phyloP scores from a whole-genome alignment of 768 basidiomycete genomes.

The Hirschioporus abietinus region DNA sequence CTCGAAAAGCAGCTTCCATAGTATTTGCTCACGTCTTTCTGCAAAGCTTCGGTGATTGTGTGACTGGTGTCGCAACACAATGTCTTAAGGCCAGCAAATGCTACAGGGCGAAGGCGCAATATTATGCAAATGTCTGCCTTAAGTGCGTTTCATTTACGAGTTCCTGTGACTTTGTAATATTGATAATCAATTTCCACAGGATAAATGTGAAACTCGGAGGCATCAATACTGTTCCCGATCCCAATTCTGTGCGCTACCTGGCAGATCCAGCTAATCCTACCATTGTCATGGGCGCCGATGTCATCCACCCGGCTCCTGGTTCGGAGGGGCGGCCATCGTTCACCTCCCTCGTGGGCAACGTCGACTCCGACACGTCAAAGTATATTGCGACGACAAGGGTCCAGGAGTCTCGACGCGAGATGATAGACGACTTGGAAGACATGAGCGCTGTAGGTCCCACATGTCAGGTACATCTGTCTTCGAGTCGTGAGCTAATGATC shows the following conservation, averaged over 20 bases:
- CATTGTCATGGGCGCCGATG: constrained; percentile 80
- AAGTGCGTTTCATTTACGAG: constrained; percentile 45
- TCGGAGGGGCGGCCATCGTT: constrained; percentile 77
- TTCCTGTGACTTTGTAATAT: neutral
- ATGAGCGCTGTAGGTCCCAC: constrained; percentile 51
- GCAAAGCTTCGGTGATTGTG: constrained; percentile 68
- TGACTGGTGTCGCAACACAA: constrained; percentile 73
- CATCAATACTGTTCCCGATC: constrained; percentile 73
- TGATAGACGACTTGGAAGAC: constrained; percentile 62
- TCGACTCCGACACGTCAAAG: constrained; percentile 72
- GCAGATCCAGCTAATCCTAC: constrained; percentile 71
- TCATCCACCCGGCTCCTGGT: constrained; percentile 79
- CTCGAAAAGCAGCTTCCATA: neutral
- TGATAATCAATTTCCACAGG: constrained; percentile 30
- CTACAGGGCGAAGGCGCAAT: constrained; percentile 63
- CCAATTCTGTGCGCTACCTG: constrained; percentile 56
- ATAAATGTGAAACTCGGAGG: constrained; percentile 84
- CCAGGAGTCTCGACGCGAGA: constrained; percentile 66
- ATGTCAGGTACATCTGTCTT: constrained; percentile 8
- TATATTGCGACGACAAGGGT: constrained; percentile 59
- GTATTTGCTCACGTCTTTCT: constrained; percentile 8
- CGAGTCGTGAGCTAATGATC: neutral
- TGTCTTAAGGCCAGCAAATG: constrained; percentile 69
- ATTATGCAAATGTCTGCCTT: constrained; percentile 74
- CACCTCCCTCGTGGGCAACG: constrained; percentile 73